Evolutionary conservation across 2,329 filamentous ascomycete genomes (phyloP).

Genomic region (Aulographum hederae): DNA sequence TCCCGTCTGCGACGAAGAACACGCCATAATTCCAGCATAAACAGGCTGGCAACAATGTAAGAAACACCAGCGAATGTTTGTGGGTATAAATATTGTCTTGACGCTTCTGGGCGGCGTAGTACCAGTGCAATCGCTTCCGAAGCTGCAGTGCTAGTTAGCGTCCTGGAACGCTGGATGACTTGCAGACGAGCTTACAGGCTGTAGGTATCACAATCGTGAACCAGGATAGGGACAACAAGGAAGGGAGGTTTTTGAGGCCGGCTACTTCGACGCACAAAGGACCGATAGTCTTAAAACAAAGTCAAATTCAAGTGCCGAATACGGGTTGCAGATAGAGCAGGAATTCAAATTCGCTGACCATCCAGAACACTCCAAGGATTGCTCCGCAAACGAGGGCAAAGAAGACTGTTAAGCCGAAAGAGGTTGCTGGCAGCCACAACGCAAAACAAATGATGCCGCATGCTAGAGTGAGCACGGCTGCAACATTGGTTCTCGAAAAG

Average conservation of each 20-base stretch:
- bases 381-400: slow-evolving; percentile 25
- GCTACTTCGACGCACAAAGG: slow-evolving; percentile 19
- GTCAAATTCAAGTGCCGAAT: not conserved
- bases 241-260: slow-evolving; percentile 21
- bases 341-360: slow-evolving; percentile 11
- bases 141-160: not conserved
- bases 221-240: slow-evolving; percentile 21
- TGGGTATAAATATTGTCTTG: slow-evolving; percentile 16
- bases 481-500: slow-evolving; percentile 23
- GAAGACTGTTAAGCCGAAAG: slow-evolving; percentile 23
- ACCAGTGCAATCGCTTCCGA: slow-evolving; percentile 24
- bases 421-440: slow-evolving; percentile 27
- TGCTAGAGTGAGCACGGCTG: slow-evolving; percentile 20
- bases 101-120: slow-evolving; percentile 12
- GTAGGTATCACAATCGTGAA: slow-evolving; percentile 17
- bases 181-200: slow-evolving; percentile 14
- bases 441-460: slow-evolving; percentile 21
- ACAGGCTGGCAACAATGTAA: slow-evolving; percentile 16
- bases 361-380: slow-evolving; percentile 30
- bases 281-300: slow-evolving; percentile 1
- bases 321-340: not conserved
- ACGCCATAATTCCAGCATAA: slow-evolving; percentile 15
- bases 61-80: slow-evolving; percentile 20
- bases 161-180: not conserved
- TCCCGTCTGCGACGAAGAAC: not conserved